Conservation (phyloP, 768 basidiomycete species). For the Hydnomerulius pinastri region DNA sequence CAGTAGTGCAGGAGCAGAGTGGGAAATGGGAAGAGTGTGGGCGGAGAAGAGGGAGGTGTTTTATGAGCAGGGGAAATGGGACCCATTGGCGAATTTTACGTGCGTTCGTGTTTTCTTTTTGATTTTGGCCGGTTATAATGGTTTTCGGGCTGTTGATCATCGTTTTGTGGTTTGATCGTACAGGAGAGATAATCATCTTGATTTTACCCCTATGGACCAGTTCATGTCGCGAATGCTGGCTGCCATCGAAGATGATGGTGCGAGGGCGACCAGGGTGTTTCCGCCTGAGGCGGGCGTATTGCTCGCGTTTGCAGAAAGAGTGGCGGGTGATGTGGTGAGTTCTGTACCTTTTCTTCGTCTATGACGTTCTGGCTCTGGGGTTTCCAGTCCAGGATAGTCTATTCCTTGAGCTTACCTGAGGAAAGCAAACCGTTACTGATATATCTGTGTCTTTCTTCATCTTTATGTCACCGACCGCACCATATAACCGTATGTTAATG, state of each 20-base stretch:
- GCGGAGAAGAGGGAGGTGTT: slow-evolving; percentile 94
- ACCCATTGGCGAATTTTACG: slow-evolving; percentile 82
- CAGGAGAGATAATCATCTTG: slow-evolving; percentile 60
- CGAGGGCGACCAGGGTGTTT: slow-evolving; percentile 83
- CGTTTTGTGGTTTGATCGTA: not conserved
- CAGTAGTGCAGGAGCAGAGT: slow-evolving; percentile 43
- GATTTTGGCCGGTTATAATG: not conserved
- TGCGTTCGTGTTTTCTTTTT: slow-evolving; percentile 34
- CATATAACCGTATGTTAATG: too few species aligned
- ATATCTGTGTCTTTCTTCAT: too few species aligned
- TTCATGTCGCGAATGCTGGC: slow-evolving; percentile 75
- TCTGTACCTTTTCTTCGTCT: not conserved
- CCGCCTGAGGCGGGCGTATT: slow-evolving; percentile 79
- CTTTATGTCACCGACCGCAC: too few species aligned
- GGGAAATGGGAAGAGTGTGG: slow-evolving; percentile 96
- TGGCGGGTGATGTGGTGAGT: slow-evolving; percentile 82
- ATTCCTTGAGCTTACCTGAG: too few species aligned
- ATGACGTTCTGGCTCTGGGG: too few species aligned
- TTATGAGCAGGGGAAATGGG: slow-evolving; percentile 81
- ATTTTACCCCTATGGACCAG: slow-evolving; percentile 92
- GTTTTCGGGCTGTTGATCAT: not conserved
- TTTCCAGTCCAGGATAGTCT: too few species aligned
- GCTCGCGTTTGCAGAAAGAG: slow-evolving; percentile 77
- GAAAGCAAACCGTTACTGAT: too few species aligned
- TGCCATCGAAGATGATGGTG: slow-evolving; percentile 72